These are phyloP conservation scores for Mucor velutinosus DNA, from an alignment of 371 early-diverging fungal species.

Conservation along the genomic window DNA sequence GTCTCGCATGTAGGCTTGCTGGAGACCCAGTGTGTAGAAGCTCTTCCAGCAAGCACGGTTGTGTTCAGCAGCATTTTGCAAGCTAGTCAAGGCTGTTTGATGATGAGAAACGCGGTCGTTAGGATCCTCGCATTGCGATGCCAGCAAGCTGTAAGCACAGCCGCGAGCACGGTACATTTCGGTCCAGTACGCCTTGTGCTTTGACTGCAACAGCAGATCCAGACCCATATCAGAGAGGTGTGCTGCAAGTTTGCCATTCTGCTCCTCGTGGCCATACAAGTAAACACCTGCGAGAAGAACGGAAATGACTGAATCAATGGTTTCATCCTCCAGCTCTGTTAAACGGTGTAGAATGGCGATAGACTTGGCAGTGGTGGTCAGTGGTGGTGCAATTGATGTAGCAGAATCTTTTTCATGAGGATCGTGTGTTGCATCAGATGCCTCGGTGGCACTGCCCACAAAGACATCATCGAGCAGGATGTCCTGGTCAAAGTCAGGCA, in stretches of 20 bases:
- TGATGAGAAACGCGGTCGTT: slow-evolving; percentile 65
- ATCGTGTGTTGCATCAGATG: not conserved
- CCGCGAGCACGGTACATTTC: slow-evolving; percentile 59
- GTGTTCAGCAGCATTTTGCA: slow-evolving; percentile 53
- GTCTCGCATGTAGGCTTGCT: slow-evolving; percentile 79
- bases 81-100: slow-evolving; percentile 56
- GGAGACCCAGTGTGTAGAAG: slow-evolving; percentile 74
- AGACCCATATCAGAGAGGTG: slow-evolving; percentile 42
- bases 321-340: slow-evolving; percentile 10
- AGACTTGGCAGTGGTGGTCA: not conserved
- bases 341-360: not conserved
- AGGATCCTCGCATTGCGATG: slow-evolving; percentile 61
- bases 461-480: not conserved
- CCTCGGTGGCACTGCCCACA: not conserved
- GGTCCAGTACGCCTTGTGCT: not conserved
- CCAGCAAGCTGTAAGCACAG: slow-evolving; percentile 60
- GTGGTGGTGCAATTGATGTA: not conserved
- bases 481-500: slow-evolving; percentile 15
- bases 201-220: slow-evolving; percentile 1
- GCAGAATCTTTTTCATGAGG: not conserved
- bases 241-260: slow-evolving; percentile 42
- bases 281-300: slow-evolving; percentile 48
- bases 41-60: slow-evolving; percentile 51
- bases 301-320: slow-evolving; percentile 30
- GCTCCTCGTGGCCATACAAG: slow-evolving; percentile 46